Conservation (phyloP, 2,329 filamentous ascomycete species). For the Cladosporium austrohemisphaericum region DNA sequence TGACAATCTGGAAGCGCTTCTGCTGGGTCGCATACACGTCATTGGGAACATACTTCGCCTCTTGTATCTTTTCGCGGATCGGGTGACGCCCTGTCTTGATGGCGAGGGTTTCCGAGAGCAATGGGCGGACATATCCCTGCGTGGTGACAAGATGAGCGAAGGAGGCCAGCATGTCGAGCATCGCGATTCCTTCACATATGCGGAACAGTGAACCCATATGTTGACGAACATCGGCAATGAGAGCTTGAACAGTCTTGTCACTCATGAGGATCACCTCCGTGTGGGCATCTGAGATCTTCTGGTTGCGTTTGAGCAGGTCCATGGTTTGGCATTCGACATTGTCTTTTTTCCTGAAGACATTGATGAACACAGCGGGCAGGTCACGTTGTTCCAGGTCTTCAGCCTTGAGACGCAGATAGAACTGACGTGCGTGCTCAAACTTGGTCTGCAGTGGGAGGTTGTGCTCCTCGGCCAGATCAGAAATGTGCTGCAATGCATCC, state of each 20-base stretch:
- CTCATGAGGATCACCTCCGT: conserved; percentile 78
- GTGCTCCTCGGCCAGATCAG: conserved; percentile 58
- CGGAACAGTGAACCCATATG: conserved; percentile 73
- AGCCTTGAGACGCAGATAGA: conserved; percentile 67
- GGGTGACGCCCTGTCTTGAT: conserved; percentile 75
- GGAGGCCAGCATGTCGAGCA: conserved; percentile 65
- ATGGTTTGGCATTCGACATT: conserved; percentile 84
- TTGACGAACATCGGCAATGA: conserved; percentile 68
- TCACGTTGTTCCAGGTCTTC: conserved; percentile 58
- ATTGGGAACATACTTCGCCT: conserved; percentile 73
- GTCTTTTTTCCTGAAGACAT: conserved; percentile 68
- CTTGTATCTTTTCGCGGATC: conserved; percentile 69
- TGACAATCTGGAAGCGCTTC: conserved; percentile 85
- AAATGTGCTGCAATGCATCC: conserved; percentile 69
- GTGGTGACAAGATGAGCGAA: conserved; percentile 72
- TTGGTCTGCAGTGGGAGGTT: conserved; percentile 63
- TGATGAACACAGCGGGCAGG: conserved; percentile 71
- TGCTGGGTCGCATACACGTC: conserved; percentile 81
- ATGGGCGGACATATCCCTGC: conserved; percentile 63
- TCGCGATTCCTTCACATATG: conserved; percentile 78
- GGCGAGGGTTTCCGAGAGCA: conserved; percentile 62
- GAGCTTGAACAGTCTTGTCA: conserved; percentile 67
- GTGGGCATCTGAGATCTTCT: conserved; percentile 71
- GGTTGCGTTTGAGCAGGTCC: conserved; percentile 72
- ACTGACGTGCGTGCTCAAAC: conserved; percentile 74